Conservation (phyloP, 805 yeast species). For the Ogataea naganishii region DNA sequence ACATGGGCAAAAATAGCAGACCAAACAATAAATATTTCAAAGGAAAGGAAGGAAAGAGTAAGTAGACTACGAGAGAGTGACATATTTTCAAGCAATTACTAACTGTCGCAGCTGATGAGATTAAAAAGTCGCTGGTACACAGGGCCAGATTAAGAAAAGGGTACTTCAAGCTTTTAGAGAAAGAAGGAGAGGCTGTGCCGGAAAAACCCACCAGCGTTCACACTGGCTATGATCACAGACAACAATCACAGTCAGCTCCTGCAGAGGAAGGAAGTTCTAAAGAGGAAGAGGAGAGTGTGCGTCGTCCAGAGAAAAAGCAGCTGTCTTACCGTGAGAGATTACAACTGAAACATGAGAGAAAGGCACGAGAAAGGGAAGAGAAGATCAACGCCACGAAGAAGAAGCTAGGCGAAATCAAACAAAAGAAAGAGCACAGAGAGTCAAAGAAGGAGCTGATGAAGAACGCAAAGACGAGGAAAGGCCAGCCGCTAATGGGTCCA, state of each 20-base stretch:
- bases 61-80: conserved; percentile 2
- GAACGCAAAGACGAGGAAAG: conserved; percentile 50
- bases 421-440: conserved; percentile 34
- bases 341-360: conserved; percentile 38
- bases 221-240: too few relatives aligned
- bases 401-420: conserved; percentile 22
- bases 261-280: conserved; percentile 1
- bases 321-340: conserved; percentile 35
- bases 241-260: too few relatives aligned
- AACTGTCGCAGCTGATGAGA: conserved; percentile 43
- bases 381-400: conserved; percentile 29
- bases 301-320: conserved; percentile 26
- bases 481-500: conserved; percentile 91
- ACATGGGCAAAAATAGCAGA: conserved; percentile 2
- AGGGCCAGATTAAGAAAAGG: conserved; percentile 74
- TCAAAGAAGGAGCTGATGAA: conserved; percentile 32
- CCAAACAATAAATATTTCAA: conserved; percentile 8
- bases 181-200: conserved; percentile 55
- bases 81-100: not conserved
- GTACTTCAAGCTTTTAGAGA: conserved; percentile 70
- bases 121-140: conserved; percentile 67
- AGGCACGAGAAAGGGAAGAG: conserved; percentile 30
- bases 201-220: conserved; percentile 20
- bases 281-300: conserved; percentile 19
- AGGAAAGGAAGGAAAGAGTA: conserved; percentile 22